Conservation (phyloP, 1,284 basidiomycete genomes). For the Ganoderma leucocontextum region DNA sequence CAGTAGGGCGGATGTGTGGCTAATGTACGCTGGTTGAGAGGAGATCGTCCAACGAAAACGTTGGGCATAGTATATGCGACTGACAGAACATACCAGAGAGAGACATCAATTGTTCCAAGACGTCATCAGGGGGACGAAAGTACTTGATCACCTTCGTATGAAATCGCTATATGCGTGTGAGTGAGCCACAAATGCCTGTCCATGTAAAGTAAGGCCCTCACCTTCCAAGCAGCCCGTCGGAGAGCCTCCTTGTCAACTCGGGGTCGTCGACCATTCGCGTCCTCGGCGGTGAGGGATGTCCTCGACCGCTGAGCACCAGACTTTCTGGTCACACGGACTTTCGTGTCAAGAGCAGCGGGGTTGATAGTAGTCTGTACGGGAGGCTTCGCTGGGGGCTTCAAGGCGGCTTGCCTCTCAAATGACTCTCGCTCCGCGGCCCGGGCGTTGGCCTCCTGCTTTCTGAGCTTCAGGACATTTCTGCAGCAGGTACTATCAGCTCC, state of each 20-base stretch:
- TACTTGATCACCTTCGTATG: slow-evolving; percentile 25
- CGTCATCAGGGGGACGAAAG: slow-evolving; percentile 22
- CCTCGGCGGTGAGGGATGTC: slow-evolving; percentile 3
- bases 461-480: slow-evolving; percentile 56
- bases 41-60: background rate
- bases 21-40: background rate
- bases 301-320: slow-evolving; percentile 15
- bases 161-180: slow-evolving; percentile 21
- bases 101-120: slow-evolving; percentile 19
- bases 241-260: slow-evolving; percentile 21
- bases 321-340: slow-evolving; percentile 29
- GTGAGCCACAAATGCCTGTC: background rate
- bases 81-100: slow-evolving; percentile 19
- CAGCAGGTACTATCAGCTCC: background rate
- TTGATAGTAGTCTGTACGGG: slow-evolving; percentile 22
- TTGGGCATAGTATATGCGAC: background rate
- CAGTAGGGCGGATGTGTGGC: background rate
- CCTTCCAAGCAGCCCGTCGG: slow-evolving; percentile 28
- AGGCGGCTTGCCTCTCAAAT: background rate
- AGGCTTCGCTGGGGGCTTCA: background rate
- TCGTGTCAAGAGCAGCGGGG: slow-evolving; percentile 17
- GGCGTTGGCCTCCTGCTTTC: slow-evolving; percentile 40
- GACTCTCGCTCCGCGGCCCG: slow-evolving; percentile 16
- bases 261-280: background rate
- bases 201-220: background rate